A percentile compares a stretch with the other conserved stretches of the same genome.
Evolutionary conservation across 306 rosid species (phyloP).

Genomic region (Citrullus colocynthis): DNA sequence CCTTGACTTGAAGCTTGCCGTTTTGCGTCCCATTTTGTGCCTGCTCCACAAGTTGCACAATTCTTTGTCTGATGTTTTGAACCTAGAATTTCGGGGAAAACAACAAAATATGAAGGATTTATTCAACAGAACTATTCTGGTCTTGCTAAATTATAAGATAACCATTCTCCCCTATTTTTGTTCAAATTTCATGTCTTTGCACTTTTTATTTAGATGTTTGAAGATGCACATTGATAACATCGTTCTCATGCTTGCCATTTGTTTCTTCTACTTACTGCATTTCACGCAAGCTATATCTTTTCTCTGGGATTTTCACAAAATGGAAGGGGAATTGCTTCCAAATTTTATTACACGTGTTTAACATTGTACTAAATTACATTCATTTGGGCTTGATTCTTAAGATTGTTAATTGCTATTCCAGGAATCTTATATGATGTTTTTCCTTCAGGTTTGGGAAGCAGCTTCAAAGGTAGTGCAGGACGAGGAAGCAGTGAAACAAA

Average conservation of each 20-base stretch:
- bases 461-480: conserved; percentile 53
- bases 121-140: not conserved
- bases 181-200: not conserved
- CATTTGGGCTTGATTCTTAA: not conserved
- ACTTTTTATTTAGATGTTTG: not conserved
- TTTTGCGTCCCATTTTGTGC: not conserved
- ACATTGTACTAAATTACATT: not conserved
- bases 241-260: not conserved
- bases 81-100: not conserved
- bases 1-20: not conserved
- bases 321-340: not conserved
- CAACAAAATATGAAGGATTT: not conserved
- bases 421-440: not conserved
- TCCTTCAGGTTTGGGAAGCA: conserved; percentile 58
- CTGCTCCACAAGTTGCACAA: not conserved
- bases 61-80: not conserved
- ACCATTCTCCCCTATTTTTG: not conserved
- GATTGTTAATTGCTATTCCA: not conserved
- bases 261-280: not conserved
- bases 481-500: conserved; percentile 73
- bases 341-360: not conserved
- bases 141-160: not conserved
- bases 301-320: not conserved
- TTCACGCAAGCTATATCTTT: not conserved
- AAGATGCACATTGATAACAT: not conserved